Conservation (phyloP, 441 rosid species). For the Heliophila coronopifolia region DNA sequence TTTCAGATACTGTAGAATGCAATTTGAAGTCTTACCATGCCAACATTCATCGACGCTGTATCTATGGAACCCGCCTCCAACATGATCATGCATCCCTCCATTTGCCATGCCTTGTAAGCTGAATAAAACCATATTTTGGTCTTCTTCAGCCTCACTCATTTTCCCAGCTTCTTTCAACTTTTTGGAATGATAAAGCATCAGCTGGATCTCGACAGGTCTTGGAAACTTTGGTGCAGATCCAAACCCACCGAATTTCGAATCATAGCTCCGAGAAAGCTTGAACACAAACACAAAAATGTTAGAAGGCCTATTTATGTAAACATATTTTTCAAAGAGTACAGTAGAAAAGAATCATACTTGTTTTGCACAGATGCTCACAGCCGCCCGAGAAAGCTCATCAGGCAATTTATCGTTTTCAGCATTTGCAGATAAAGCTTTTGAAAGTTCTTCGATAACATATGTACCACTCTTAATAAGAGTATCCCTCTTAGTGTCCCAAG, state of each 20-base stretch:
- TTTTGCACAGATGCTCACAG: conserved; percentile 59
- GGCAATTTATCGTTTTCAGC: conserved; percentile 52
- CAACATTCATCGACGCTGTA: conserved; percentile 93
- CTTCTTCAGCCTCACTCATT: conserved; percentile 39
- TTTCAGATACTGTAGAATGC: background rate
- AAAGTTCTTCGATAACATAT: conserved; percentile 74
- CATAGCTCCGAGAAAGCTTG: conserved; percentile 76
- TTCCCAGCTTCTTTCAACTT: conserved; percentile 57
- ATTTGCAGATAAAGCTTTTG: conserved; percentile 72
- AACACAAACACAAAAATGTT: conserved; percentile 22
- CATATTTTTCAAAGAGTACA: background rate
- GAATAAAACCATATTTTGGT: conserved; percentile 53
- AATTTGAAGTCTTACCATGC: conserved; percentile 60
- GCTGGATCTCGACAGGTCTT: conserved; percentile 87
- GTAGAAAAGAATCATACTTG: conserved; percentile 42
- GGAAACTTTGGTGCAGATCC: conserved; percentile 97
- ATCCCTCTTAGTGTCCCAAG: conserved; percentile 74
- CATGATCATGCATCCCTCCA: conserved; percentile 92
- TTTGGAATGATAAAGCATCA: conserved; percentile 74
- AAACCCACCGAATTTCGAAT: conserved; percentile 72
- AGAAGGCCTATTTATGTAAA: background rate
- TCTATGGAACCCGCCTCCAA: conserved; percentile 96
- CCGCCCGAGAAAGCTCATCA: conserved; percentile 50
- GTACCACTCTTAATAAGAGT: conserved; percentile 64
- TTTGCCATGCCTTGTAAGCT: conserved; percentile 84